phyloP scores from a whole-genome alignment of 1,139 yeast genomes.

The Saccharomyces uvarum region DNA sequence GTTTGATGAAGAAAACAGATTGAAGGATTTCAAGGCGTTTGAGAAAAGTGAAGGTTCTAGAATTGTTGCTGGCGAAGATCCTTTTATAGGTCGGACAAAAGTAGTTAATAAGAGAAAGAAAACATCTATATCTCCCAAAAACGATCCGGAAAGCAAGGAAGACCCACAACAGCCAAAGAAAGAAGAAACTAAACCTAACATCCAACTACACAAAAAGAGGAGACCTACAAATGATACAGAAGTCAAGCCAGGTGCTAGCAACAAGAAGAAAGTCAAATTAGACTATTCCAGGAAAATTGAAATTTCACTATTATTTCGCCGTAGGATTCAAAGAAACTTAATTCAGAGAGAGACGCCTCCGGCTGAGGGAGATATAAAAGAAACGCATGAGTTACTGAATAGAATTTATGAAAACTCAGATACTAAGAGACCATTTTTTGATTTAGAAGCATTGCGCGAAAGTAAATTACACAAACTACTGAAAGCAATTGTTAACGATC shows the following conservation, averaged over 20 bases:
- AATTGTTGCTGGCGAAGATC: constrained; percentile 27
- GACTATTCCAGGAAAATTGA: constrained; percentile 25
- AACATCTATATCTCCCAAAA: neutral
- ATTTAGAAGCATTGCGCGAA: constrained; percentile 23
- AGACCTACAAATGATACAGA: neutral
- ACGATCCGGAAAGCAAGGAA: neutral
- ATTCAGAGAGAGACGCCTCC: constrained; percentile 29
- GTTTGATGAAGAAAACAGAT: constrained; percentile 22
- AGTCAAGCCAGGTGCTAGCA: neutral
- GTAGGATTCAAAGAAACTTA: constrained; percentile 28
- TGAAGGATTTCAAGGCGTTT: constrained; percentile 18
- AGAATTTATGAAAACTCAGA: constrained; percentile 24
- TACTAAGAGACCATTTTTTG: constrained; percentile 27
- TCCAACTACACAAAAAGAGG: neutral
- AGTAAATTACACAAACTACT: constrained; percentile 29
- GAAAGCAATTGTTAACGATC: constrained; percentile 25
- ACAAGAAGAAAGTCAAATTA: constrained; percentile 15
- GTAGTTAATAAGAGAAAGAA: constrained; percentile 3
- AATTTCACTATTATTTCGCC: constrained; percentile 25
- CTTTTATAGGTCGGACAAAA: constrained; percentile 13
- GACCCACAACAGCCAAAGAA: neutral
- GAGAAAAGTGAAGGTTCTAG: constrained; percentile 10
- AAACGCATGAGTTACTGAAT: constrained; percentile 24
- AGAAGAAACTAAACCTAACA: neutral
- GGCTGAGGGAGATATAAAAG: constrained; percentile 18